These are phyloP conservation scores for Ophiocordyceps australis DNA, from an alignment of 2,329 filamentous ascomycete species.

Conservation along the genomic window DNA sequence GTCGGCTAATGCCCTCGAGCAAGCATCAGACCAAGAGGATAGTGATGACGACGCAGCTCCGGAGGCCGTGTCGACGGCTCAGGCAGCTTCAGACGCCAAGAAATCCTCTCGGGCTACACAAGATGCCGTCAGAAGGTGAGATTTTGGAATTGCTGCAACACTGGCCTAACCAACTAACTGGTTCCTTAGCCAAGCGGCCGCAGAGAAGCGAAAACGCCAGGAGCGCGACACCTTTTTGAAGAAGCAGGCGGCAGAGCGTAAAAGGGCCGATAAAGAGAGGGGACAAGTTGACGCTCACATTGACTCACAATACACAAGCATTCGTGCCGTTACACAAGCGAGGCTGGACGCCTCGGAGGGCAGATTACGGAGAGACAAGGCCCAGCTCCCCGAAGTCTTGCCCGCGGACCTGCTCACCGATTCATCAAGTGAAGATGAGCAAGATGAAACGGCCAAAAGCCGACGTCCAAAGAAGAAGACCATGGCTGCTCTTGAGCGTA, in stretches of 20 bases:
- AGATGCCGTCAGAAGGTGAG: constrained; percentile 33
- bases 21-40: too few species aligned
- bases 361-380: constrained; percentile 13
- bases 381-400: constrained; percentile 23
- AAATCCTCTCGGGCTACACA: constrained; percentile 26
- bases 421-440: constrained; percentile 26
- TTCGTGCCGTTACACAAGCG: too few species aligned
- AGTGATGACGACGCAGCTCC: constrained; percentile 38
- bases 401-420: constrained; percentile 35
- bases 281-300: too few species aligned
- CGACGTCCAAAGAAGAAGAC: constrained; percentile 21
- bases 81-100: constrained; percentile 25
- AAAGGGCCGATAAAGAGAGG: constrained; percentile 12
- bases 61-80: constrained; percentile 36
- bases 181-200: constrained; percentile 24
- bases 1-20: too few species aligned
- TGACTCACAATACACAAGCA: too few species aligned
- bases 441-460: constrained; percentile 8
- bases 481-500: constrained; percentile 20
- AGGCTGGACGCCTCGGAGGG: constrained; percentile 1
- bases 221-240: constrained; percentile 34
- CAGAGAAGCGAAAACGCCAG: constrained; percentile 35
- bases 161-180: too few species aligned
- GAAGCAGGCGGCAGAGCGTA: constrained; percentile 33
- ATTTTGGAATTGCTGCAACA: too few species aligned